Conservation (phyloP, 2,329 filamentous ascomycete genomes). For the Exutisphaerella laricina region DNA sequence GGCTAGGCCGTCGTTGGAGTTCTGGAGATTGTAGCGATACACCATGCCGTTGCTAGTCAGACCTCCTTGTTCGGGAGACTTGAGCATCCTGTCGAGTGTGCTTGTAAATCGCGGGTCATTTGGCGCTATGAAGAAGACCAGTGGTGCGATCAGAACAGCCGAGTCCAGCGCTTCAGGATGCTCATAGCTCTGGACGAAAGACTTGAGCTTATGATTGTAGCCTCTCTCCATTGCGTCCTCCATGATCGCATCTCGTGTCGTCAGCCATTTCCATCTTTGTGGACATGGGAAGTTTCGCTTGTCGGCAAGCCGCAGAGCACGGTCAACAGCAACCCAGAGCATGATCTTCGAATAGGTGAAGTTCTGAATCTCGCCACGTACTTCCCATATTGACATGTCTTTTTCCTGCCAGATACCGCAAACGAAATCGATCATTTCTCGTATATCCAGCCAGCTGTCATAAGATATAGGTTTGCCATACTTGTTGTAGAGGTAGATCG, state of each 20-base stretch:
- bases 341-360: slow-evolving; percentile 79
- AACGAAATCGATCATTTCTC: slow-evolving; percentile 65
- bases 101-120: slow-evolving; percentile 70
- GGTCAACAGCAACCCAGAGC: slow-evolving; percentile 74
- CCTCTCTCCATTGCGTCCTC: slow-evolving; percentile 76
- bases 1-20: neutral
- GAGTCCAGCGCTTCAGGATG: slow-evolving; percentile 64
- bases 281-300: slow-evolving; percentile 72
- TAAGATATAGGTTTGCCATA: slow-evolving; percentile 60
- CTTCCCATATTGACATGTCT: slow-evolving; percentile 83
- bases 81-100: slow-evolving; percentile 66
- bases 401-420: slow-evolving; percentile 58
- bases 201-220: slow-evolving; percentile 63
- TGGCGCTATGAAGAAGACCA: slow-evolving; percentile 74
- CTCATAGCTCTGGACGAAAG: slow-evolving; percentile 73
- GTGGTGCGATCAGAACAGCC: slow-evolving; percentile 67
- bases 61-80: slow-evolving; percentile 67
- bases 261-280: slow-evolving; percentile 51
- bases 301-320: slow-evolving; percentile 5
- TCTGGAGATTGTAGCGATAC: slow-evolving; percentile 2
- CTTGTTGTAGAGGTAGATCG: neutral
- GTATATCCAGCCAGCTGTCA: slow-evolving; percentile 68
- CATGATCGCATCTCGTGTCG: slow-evolving; percentile 61
- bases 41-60: slow-evolving; percentile 44
- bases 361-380: slow-evolving; percentile 67